Evolutionary conservation across 345 rosid species (phyloP).

Genomic region (Anacardium occidentale): DNA sequence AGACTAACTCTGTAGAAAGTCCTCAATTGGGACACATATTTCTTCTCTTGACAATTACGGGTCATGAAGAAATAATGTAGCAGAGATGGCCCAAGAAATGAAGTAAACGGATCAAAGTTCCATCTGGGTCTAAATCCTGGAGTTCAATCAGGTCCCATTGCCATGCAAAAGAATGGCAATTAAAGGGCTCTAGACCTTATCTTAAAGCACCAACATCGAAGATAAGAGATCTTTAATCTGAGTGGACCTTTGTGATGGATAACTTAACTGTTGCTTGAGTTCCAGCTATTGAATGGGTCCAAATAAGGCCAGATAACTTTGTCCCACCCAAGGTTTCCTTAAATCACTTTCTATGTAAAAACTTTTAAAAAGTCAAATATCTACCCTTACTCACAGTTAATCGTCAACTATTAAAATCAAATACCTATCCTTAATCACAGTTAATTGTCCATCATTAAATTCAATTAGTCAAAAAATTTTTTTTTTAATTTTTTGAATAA

Average conservation of each 20-base stretch:
- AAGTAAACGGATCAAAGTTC: conserved; percentile 6
- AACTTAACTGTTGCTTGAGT: neutral
- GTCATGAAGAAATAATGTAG: neutral
- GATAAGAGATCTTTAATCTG: conserved; percentile 39
- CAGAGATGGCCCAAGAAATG: conserved; percentile 5
- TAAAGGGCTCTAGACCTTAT: conserved; percentile 40
- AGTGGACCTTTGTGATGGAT: conserved; percentile 32
- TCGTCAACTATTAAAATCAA: too few relatives aligned
- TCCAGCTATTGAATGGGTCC: too few relatives aligned
- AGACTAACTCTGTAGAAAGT: neutral
- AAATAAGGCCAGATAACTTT: too few relatives aligned
- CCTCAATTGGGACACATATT: neutral
- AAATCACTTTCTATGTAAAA: too few relatives aligned
- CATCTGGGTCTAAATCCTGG: conserved; percentile 23
- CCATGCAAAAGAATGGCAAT: conserved; percentile 45
- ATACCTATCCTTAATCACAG: too few relatives aligned
- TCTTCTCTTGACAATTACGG: neutral
- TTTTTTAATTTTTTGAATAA: too few relatives aligned
- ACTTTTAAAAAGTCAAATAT: too few relatives aligned
- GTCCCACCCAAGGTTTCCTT: too few relatives aligned
- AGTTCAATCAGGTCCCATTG: conserved; percentile 42
- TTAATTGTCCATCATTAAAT: too few relatives aligned
- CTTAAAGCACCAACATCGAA: conserved; percentile 26
- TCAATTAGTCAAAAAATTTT: too few relatives aligned
- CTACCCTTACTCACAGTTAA: too few relatives aligned